phyloP scores from a whole-genome alignment of 805 yeast genomes.

The Hanseniaspora lindneri region DNA sequence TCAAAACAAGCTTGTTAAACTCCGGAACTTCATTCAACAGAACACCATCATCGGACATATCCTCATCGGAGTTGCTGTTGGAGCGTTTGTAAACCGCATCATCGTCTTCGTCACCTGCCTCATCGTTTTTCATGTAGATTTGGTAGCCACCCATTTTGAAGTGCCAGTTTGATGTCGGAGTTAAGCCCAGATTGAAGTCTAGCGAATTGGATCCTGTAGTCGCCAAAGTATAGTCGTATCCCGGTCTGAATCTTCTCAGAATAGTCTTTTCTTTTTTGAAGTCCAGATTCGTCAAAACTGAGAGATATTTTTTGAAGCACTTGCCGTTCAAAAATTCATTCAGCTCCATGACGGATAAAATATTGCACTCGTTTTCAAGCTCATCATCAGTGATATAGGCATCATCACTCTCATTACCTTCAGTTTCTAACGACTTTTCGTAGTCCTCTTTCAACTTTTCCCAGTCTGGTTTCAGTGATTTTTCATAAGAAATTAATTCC shows the following conservation, averaged over 20 bases:
- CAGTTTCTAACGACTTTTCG: conserved; percentile 33
- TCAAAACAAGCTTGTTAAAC: conserved; percentile 69
- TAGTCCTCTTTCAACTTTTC: conserved; percentile 21
- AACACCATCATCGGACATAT: conserved; percentile 67
- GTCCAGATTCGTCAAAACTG: conserved; percentile 49
- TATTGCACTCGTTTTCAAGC: conserved; percentile 29
- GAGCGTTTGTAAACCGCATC: conserved; percentile 66
- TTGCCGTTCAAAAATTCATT: conserved; percentile 47
- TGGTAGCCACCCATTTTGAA: conserved; percentile 96
- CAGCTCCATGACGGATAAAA: conserved; percentile 37
- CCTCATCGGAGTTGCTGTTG: conserved; percentile 40
- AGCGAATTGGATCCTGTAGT: conserved; percentile 43
- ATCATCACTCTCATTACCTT: conserved; percentile 27
- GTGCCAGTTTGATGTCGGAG: conserved; percentile 79
- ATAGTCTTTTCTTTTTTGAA: conserved; percentile 50
- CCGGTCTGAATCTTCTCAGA: conserved; percentile 85
- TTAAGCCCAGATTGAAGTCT: conserved; percentile 72
- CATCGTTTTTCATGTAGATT: conserved; percentile 62
- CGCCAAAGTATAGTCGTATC: conserved; percentile 85
- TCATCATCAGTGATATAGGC: conserved; percentile 26
- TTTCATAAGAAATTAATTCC: conserved; percentile 20
- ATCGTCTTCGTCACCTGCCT: conserved; percentile 48
- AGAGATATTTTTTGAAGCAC: conserved; percentile 60
- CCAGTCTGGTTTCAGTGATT: not conserved
- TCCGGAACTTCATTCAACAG: conserved; percentile 66